Evolutionary conservation across 2,329 filamentous ascomycete genomes (phyloP).

Genomic region (Monosporascus sp.): DNA sequence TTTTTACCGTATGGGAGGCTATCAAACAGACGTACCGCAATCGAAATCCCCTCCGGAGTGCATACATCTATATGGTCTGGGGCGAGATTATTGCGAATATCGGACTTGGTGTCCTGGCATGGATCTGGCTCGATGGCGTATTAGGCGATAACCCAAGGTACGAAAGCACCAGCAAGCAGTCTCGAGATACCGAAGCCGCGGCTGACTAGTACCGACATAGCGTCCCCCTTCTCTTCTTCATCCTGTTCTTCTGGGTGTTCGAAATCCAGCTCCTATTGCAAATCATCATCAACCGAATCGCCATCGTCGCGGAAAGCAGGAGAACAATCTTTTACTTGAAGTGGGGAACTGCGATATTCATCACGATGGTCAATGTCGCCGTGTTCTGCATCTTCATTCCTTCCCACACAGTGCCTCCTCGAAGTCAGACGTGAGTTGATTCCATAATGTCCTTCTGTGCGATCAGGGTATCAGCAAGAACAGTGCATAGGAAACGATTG

Average conservation of each 20-base stretch:
- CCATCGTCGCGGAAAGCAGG: slow-evolving; percentile 39
- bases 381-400: slow-evolving; percentile 53
- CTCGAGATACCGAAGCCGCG: slow-evolving; percentile 10
- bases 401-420: slow-evolving; percentile 34
- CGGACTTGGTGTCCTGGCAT: slow-evolving; percentile 33
- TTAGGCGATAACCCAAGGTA: slow-evolving; percentile 11
- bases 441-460: not conserved
- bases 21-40: slow-evolving; percentile 9
- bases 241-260: slow-evolving; percentile 36
- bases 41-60: slow-evolving; percentile 8
- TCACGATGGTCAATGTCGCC: slow-evolving; percentile 45
- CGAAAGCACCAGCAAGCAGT: slow-evolving; percentile 15
- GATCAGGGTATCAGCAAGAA: too few species aligned
- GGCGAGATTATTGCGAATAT: slow-evolving; percentile 36
- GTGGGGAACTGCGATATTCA: slow-evolving; percentile 38
- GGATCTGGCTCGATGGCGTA: slow-evolving; percentile 32
- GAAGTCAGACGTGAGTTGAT: slow-evolving; percentile 28
- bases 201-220: slow-evolving; percentile 20
- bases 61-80: slow-evolving; percentile 37
- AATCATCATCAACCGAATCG: slow-evolving; percentile 51
- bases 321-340: slow-evolving; percentile 36
- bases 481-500: not conserved
- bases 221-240: slow-evolving; percentile 29
- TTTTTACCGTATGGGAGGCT: slow-evolving; percentile 11
- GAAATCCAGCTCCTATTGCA: slow-evolving; percentile 47